Percentiles rank a stretch among this genome's conserved stretches.
Conservation (phyloP, 306 rosid genomes). For the Vigna trinervia region DNA sequence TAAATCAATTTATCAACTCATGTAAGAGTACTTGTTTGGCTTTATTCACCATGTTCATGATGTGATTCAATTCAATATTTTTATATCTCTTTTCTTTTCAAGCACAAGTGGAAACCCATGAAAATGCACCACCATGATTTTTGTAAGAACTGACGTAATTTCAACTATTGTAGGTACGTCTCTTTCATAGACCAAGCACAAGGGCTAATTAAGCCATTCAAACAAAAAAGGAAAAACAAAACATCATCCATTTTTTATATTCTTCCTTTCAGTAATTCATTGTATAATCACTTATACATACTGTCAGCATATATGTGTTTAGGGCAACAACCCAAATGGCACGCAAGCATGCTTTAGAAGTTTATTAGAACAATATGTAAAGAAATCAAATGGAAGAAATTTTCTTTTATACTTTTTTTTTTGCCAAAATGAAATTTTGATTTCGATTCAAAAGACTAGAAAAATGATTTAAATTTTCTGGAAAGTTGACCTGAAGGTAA, state of each 20-base stretch:
- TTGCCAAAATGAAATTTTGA: not conserved
- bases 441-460: not conserved
- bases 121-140: slow-evolving; percentile 25
- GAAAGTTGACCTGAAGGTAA: not conserved
- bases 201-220: slow-evolving; percentile 6
- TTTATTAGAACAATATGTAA: slow-evolving; percentile 25
- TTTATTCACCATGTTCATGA: slow-evolving; percentile 43
- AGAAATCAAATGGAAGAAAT: not conserved
- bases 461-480: not conserved
- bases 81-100: not conserved
- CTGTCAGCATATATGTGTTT: slow-evolving; percentile 27
- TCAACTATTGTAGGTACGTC: slow-evolving; percentile 31
- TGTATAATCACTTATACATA: slow-evolving; percentile 24
- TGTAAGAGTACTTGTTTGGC: slow-evolving; percentile 54
- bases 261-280: slow-evolving; percentile 21
- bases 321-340: slow-evolving; percentile 43
- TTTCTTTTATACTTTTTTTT: not conserved
- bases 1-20: slow-evolving; percentile 39
- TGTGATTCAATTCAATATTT: slow-evolving; percentile 28
- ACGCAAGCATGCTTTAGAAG: slow-evolving; percentile 40
- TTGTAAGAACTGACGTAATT: slow-evolving; percentile 10
- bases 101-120: slow-evolving; percentile 46
- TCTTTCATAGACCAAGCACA: slow-evolving; percentile 46
- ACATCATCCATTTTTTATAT: not conserved
- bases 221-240: not conserved